Conservation (phyloP, 352 stramenopile genomes). For the Phytophthora sp. region DNA sequence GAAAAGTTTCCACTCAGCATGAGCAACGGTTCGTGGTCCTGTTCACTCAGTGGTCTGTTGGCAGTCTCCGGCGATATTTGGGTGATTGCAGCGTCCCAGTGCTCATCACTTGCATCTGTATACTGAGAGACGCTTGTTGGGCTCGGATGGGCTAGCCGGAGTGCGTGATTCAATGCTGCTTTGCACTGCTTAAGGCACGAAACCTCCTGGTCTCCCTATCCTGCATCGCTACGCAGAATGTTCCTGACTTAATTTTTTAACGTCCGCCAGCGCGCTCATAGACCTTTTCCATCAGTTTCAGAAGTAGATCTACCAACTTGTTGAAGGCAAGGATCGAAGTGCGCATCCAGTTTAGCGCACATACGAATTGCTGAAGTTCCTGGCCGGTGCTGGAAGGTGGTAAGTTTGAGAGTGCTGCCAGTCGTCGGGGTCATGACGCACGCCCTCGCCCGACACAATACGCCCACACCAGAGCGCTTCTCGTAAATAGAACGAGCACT, state of each 20-base stretch:
- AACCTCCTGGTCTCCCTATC: too few species aligned
- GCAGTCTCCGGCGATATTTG: not conserved
- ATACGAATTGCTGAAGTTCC: constrained; percentile 28
- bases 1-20: constrained; percentile 15
- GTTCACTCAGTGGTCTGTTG: not conserved
- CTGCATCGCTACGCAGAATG: too few species aligned
- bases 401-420: not conserved
- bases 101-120: constrained; percentile 14
- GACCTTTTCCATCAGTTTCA: constrained; percentile 13
- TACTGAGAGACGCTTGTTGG: not conserved
- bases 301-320: constrained; percentile 6
- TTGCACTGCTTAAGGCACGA: not conserved
- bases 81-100: too few species aligned
- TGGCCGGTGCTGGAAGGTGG: constrained; percentile 6
- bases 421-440: constrained; percentile 9
- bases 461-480: constrained; percentile 14
- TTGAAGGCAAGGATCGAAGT: constrained; percentile 24
- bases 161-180: not conserved
- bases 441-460: constrained; percentile 12
- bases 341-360: too few species aligned
- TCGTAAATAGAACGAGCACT: constrained; percentile 9
- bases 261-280: not conserved
- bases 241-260: constrained; percentile 4
- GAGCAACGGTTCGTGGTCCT: constrained; percentile 13
- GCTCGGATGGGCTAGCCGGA: constrained; percentile 3